Conservation (phyloP, 2,329 filamentous ascomycete species). For the Aspergillus sp. region DNA sequence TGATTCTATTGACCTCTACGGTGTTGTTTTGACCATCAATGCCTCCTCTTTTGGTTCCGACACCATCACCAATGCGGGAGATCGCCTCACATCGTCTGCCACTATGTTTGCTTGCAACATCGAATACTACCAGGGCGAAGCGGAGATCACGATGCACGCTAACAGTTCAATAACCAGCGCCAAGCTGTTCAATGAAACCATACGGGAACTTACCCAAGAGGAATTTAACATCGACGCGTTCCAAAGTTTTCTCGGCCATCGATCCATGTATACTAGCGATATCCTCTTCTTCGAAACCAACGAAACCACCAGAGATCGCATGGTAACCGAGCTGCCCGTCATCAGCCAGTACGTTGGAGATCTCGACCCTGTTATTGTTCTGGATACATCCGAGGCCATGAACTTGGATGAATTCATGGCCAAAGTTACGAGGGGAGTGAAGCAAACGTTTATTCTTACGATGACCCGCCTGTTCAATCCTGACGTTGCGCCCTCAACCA, state of each 20-base stretch:
- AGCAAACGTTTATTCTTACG: slow-evolving; percentile 61
- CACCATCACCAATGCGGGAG: slow-evolving; percentile 9
- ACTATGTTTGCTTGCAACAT: slow-evolving; percentile 35
- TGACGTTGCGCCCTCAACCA: slow-evolving; percentile 19
- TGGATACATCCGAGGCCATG: slow-evolving; percentile 33
- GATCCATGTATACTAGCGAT: slow-evolving; percentile 35
- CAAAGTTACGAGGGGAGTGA: slow-evolving; percentile 41
- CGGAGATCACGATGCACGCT: slow-evolving; percentile 32
- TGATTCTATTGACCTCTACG: slow-evolving; percentile 33
- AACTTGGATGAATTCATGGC: slow-evolving; percentile 25
- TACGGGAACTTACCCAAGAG: slow-evolving; percentile 5
- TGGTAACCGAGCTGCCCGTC: slow-evolving; percentile 30
- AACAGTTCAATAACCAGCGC: slow-evolving; percentile 35
- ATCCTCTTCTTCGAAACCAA: slow-evolving; percentile 33
- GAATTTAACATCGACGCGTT: slow-evolving; percentile 33
- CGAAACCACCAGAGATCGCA: slow-evolving; percentile 25
- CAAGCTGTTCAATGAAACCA: slow-evolving; percentile 22
- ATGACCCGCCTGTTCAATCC: slow-evolving; percentile 34
- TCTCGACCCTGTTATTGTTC: slow-evolving; percentile 27
- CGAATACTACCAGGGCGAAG: slow-evolving; percentile 28
- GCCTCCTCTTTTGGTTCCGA: slow-evolving; percentile 16
- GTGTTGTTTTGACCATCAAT: slow-evolving; percentile 33
- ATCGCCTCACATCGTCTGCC: slow-evolving; percentile 25
- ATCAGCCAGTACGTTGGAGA: slow-evolving; percentile 34
- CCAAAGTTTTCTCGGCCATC: slow-evolving; percentile 29